Conservation (phyloP, 2,329 filamentous ascomycete genomes). For the Hypocreales sp. region DNA sequence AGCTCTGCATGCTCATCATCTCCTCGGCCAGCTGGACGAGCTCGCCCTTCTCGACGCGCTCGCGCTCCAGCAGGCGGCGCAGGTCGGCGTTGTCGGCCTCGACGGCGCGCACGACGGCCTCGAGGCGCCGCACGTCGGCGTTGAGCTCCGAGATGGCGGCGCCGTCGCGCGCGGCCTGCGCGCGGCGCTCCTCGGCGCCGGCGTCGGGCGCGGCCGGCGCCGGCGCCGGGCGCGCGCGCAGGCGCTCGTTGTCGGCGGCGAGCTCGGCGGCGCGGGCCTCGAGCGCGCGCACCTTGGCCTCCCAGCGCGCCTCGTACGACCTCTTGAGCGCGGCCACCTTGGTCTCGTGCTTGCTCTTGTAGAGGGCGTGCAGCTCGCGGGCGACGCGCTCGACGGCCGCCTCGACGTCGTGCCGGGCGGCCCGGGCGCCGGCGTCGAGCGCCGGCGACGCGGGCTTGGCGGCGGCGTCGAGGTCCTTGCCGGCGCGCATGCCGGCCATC, state of each 20-base stretch:
- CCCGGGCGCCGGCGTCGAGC: constrained; percentile 19
- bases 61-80: constrained; percentile 49
- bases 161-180: constrained; percentile 47
- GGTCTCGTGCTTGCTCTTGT: constrained; percentile 94
- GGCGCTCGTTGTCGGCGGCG: constrained; percentile 56
- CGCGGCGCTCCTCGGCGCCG: constrained; percentile 33
- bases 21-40: constrained; percentile 70
- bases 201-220: constrained; percentile 28
- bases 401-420: constrained; percentile 52
- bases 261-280: constrained; percentile 57
- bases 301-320: constrained; percentile 73
- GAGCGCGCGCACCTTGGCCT: constrained; percentile 72
- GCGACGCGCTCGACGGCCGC: constrained; percentile 79
- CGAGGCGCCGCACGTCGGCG: constrained; percentile 60
- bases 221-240: constrained; percentile 50
- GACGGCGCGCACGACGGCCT: constrained; percentile 55
- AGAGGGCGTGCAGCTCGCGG: constrained; percentile 80
- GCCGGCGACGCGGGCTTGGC: constrained; percentile 15
- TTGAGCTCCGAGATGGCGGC: constrained; percentile 54
- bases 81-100: constrained; percentile 55
- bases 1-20: constrained; percentile 56
- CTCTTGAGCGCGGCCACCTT: constrained; percentile 86
- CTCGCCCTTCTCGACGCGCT: constrained; percentile 73
- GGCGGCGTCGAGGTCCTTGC: constrained; percentile 27
- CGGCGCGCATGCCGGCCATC: constrained; percentile 57